Conservation (phyloP, 345 rosid genomes). For the Boechera retrofracta region DNA sequence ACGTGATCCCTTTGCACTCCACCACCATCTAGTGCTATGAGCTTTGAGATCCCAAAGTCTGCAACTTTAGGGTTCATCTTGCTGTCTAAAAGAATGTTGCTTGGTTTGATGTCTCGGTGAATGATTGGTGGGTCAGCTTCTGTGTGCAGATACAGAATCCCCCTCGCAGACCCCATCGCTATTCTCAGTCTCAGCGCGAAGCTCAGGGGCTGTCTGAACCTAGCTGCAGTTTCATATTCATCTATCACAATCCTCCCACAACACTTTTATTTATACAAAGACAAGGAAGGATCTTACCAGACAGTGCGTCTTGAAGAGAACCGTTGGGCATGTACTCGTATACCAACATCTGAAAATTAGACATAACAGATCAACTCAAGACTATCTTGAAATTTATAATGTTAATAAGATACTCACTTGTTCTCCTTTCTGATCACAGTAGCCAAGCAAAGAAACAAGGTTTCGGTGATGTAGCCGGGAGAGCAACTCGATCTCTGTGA, state of each 20-base stretch:
- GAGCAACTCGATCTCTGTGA: constrained; percentile 58
- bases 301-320: constrained; percentile 54
- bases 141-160: constrained; percentile 58
- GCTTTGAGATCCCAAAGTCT: constrained; percentile 65
- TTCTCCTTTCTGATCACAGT: constrained; percentile 57
- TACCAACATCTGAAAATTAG: constrained; percentile 53
- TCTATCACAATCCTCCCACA: background rate
- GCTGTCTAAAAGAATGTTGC: constrained; percentile 56
- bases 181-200: constrained; percentile 46
- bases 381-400: background rate
- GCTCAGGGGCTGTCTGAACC: constrained; percentile 40
- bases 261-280: background rate
- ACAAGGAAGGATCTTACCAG: constrained; percentile 39
- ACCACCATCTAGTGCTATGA: constrained; percentile 46
- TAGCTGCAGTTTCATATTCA: constrained; percentile 37
- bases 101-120: constrained; percentile 59
- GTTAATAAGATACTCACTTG: constrained; percentile 41
- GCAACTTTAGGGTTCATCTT: constrained; percentile 59
- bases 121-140: constrained; percentile 66
- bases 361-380: background rate
- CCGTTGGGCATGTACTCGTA: constrained; percentile 65
- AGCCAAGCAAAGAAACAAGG: constrained; percentile 62
- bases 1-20: constrained; percentile 49
- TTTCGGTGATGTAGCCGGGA: constrained; percentile 66
- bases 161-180: constrained; percentile 58